A percentile compares a stretch with the other conserved stretches of the same genome.
phyloP scores from a whole-genome alignment of 768 basidiomycete species.

The Dictyophora rubrovolvata region DNA sequence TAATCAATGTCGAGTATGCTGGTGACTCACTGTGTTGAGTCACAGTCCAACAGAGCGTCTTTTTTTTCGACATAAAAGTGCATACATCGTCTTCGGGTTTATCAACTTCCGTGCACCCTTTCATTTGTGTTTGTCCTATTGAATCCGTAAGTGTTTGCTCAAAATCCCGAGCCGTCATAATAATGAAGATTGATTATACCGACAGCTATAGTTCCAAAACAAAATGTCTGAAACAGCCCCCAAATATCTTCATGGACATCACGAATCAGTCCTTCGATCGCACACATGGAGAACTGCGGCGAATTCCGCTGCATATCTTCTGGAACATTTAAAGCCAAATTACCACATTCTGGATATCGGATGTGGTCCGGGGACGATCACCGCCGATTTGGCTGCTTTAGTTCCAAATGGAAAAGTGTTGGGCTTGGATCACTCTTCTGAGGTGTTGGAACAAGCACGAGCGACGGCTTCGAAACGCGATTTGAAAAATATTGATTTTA shows the following conservation, averaged over 20 bases:
- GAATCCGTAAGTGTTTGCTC: too few relatives aligned
- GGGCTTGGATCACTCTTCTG: conserved; percentile 30
- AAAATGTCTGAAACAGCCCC: conserved; percentile 7
- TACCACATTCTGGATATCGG: conserved; percentile 41
- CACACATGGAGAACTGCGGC: conserved; percentile 30
- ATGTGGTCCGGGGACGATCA: conserved; percentile 45
- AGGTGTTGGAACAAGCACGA: conserved; percentile 27
- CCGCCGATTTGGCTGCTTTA: conserved; percentile 30
- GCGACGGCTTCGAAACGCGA: conserved; percentile 19
- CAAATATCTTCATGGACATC: conserved; percentile 20
- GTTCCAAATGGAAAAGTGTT: conserved; percentile 32
- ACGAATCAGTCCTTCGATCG: conserved; percentile 24
- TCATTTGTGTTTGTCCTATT: too few relatives aligned
- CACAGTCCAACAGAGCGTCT: too few relatives aligned
- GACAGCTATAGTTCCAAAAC: neutral
- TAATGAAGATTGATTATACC: too few relatives aligned
- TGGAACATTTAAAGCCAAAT: conserved; percentile 25
- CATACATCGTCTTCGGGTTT: too few relatives aligned
- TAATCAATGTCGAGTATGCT: too few relatives aligned
- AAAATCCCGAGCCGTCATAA: too few relatives aligned
- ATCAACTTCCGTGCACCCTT: too few relatives aligned
- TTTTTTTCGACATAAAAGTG: too few relatives aligned
- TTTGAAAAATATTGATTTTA: conserved; percentile 30
- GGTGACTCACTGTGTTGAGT: too few relatives aligned
- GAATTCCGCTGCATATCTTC: conserved; percentile 33